These are phyloP conservation scores for Alternaria ventricosa DNA, from an alignment of 2,329 filamentous ascomycete genomes.

Conservation along the genomic window DNA sequence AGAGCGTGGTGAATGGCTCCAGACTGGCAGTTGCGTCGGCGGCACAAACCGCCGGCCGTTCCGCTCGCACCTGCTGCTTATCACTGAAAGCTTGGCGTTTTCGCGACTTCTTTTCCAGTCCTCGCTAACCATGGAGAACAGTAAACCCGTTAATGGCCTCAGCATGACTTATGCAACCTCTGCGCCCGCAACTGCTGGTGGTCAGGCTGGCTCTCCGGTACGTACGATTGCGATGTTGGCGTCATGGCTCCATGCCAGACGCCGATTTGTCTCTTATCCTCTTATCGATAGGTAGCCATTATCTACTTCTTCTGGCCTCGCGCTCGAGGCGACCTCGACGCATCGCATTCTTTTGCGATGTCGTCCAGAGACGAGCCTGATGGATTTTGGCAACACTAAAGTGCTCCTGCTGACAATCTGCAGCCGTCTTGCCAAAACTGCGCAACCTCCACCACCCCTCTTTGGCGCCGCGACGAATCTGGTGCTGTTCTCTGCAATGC, in stretches of 20 bases:
- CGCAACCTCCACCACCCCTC: constrained; percentile 89
- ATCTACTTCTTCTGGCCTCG: constrained; percentile 9
- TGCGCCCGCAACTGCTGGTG: constrained; percentile 69
- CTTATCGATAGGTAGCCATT: constrained; percentile 46
- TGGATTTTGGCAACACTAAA: not conserved
- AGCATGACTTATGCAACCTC: constrained; percentile 68
- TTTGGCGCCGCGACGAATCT: constrained; percentile 97
- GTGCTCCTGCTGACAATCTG: constrained; percentile 18
- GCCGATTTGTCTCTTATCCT: constrained; percentile 48
- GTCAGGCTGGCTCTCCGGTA: constrained; percentile 66
- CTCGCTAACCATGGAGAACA: constrained; percentile 33
- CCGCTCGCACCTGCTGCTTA: constrained; percentile 30
- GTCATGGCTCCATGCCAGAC: constrained; percentile 29
- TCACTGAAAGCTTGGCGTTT: constrained; percentile 35
- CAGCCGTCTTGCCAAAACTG: constrained; percentile 98
- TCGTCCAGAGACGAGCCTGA: not conserved
- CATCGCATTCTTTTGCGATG: not conserved
- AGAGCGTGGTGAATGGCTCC: not conserved
- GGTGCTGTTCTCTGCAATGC: constrained; percentile 98
- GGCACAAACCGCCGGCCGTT: constrained; percentile 24
- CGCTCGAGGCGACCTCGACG: not conserved
- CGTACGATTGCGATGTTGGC: constrained; percentile 41
- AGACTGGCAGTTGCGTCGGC: constrained; percentile 12
- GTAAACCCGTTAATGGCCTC: constrained; percentile 55
- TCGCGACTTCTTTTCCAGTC: constrained; percentile 39